Conservation (phyloP, 148 eudicot species). For the Chenopodium suecicum region DNA sequence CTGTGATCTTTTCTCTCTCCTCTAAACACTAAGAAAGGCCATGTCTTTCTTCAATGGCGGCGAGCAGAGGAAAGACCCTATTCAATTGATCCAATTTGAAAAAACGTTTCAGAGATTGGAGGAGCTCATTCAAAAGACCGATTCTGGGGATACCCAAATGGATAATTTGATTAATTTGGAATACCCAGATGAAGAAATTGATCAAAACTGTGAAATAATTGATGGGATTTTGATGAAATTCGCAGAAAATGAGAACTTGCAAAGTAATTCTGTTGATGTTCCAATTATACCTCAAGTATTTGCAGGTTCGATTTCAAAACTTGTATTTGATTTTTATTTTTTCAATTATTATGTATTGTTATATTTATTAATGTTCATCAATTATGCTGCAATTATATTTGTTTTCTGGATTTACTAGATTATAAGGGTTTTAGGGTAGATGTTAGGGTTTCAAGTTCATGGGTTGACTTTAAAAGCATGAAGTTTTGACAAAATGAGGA, state of each 20-base stretch:
- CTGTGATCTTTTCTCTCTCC: not conserved
- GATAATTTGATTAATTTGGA: slow-evolving; percentile 24
- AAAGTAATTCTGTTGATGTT: slow-evolving; percentile 21
- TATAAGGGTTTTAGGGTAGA: not conserved
- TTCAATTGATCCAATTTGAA: not conserved
- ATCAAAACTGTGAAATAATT: slow-evolving; percentile 16
- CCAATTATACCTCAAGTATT: slow-evolving; percentile 20
- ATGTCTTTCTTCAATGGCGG: slow-evolving; percentile 13
- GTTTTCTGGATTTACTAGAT: not conserved
- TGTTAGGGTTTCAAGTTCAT: not conserved
- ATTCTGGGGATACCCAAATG: slow-evolving; percentile 36
- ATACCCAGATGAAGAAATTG: slow-evolving; percentile 36
- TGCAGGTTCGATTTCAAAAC: slow-evolving; percentile 31
- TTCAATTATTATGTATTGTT: not conserved
- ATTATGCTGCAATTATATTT: not conserved
- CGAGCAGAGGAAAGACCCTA: not conserved
- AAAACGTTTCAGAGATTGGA: slow-evolving; percentile 26
- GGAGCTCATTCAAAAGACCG: slow-evolving; percentile 44
- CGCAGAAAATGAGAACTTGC: slow-evolving; percentile 18
- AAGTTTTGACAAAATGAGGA: not conserved
- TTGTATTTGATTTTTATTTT: slow-evolving; percentile 10
- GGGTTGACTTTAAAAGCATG: slow-evolving; percentile 8
- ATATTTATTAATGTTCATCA: not conserved
- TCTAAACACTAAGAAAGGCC: not conserved
- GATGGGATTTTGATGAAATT: slow-evolving; percentile 27